Percentiles rank a stretch among this genome's conserved stretches.
Evolutionary conservation across 345 rosid species (phyloP).

Genomic region (Salix koriyanagi): DNA sequence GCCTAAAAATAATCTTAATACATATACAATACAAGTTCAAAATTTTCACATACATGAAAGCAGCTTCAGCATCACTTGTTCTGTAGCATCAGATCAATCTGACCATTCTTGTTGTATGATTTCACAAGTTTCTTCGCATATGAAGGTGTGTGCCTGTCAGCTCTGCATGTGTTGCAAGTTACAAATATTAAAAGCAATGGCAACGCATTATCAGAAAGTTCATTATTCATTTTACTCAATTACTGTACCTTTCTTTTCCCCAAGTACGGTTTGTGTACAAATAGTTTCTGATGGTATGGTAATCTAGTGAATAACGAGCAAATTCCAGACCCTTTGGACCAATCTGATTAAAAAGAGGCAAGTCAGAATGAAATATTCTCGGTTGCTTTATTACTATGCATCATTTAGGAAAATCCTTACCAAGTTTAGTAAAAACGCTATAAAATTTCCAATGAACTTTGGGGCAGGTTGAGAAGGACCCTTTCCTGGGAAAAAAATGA

Average conservation of each 20-base stretch:
- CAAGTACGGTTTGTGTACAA: slow-evolving; percentile 68
- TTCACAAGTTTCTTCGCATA: slow-evolving; percentile 78
- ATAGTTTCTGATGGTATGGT: slow-evolving; percentile 93
- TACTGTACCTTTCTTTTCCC: slow-evolving; percentile 71
- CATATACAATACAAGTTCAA: background rate
- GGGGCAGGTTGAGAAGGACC: slow-evolving; percentile 95
- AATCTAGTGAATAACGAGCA: slow-evolving; percentile 91
- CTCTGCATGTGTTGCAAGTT: slow-evolving; percentile 44
- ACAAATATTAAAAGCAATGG: slow-evolving; percentile 1
- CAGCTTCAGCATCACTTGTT: slow-evolving; percentile 30
- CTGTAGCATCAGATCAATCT: slow-evolving; percentile 68
- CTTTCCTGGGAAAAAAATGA: slow-evolving; percentile 42
- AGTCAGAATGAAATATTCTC: background rate
- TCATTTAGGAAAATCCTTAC: slow-evolving; percentile 34
- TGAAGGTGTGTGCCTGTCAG: slow-evolving; percentile 68
- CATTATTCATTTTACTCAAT: background rate
- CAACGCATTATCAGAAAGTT: background rate
- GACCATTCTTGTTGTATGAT: slow-evolving; percentile 69
- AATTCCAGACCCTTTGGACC: slow-evolving; percentile 96
- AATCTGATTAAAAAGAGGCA: slow-evolving; percentile 43
- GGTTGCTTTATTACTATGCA: background rate
- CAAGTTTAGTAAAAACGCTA: slow-evolving; percentile 73
- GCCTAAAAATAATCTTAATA: background rate
- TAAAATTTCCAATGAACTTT: slow-evolving; percentile 66
- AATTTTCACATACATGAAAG: slow-evolving; percentile 12